These are phyloP conservation scores for Camellia lanceoleosa DNA, from an alignment of 148 eudicot genomes.

Conservation along the genomic window DNA sequence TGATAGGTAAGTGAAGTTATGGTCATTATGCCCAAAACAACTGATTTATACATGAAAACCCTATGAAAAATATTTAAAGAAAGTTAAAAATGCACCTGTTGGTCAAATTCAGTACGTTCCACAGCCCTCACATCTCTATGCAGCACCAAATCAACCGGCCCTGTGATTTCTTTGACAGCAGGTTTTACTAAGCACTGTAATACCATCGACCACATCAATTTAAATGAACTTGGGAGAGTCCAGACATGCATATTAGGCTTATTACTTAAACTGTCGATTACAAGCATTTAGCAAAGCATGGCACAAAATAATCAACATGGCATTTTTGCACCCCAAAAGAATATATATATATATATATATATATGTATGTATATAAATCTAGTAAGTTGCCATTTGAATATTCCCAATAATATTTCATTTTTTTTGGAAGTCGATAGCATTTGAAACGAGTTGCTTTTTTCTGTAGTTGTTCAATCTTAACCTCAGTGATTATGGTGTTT, in stretches of 20 bases:
- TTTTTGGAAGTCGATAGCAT: background rate
- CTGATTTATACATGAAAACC: too few relatives aligned
- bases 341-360: background rate
- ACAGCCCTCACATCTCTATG: constrained; percentile 80
- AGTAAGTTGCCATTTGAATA: background rate
- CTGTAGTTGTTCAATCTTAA: background rate
- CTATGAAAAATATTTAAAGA: background rate
- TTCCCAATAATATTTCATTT: background rate
- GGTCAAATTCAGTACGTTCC: constrained; percentile 83
- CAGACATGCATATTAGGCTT: too few relatives aligned
- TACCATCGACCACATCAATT: constrained; percentile 6
- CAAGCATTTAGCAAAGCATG: background rate
- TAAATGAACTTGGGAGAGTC: background rate
- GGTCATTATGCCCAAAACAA: too few relatives aligned
- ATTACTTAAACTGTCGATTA: too few relatives aligned
- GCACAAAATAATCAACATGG: background rate
- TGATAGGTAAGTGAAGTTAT: too few relatives aligned
- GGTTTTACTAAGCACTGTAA: constrained; percentile 80
- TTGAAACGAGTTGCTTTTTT: background rate
- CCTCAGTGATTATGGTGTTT: too few relatives aligned
- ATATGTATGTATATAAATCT: background rate
- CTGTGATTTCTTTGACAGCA: constrained; percentile 71
- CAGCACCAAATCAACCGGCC: constrained; percentile 70
- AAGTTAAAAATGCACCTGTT: constrained; percentile 48
- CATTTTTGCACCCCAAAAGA: background rate